phyloP scores from a whole-genome alignment of 2,329 filamentous ascomycete species.

The Cephalotrichum gorgonifer region DNA sequence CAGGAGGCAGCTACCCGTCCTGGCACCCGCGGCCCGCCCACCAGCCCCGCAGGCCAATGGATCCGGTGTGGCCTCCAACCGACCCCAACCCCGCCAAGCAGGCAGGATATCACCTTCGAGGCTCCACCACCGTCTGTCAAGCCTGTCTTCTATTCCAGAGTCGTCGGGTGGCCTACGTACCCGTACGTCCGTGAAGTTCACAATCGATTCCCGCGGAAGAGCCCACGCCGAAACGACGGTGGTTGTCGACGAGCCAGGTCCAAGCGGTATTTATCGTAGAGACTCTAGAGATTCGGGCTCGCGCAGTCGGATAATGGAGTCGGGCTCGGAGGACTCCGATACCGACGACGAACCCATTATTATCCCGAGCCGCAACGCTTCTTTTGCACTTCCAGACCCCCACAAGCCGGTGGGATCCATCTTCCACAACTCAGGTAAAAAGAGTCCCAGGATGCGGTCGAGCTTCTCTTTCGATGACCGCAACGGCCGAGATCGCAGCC shows the following conservation, averaged over 20 bases:
- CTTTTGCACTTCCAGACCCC: conserved; percentile 45
- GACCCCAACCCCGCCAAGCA: conserved; percentile 20
- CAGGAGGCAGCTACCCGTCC: conserved; percentile 34
- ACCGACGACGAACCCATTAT: conserved; percentile 56
- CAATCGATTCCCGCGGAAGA: conserved; percentile 51
- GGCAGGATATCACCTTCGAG: conserved; percentile 45
- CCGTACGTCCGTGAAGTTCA: conserved; percentile 50
- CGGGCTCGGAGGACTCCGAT: conserved; percentile 41
- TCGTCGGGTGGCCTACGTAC: conserved; percentile 30
- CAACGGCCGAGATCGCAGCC: conserved; percentile 11
- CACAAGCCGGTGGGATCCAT: conserved; percentile 36
- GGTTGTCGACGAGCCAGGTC: conserved; percentile 22
- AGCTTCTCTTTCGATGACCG: conserved; percentile 24
- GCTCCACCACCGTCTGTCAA: conserved; percentile 34
- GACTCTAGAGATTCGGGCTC: conserved; percentile 9
- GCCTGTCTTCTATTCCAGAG: conserved; percentile 49
- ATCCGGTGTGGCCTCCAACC: conserved; percentile 3
- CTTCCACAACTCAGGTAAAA: conserved; percentile 34
- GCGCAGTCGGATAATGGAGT: conserved; percentile 11
- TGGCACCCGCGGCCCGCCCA: conserved; percentile 35
- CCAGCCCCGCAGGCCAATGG: conserved; percentile 6
- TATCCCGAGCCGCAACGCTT: conserved; percentile 47
- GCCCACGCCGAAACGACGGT: conserved; percentile 44
- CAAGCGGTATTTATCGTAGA: conserved; percentile 11
- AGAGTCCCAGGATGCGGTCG: conserved; percentile 30